These are phyloP conservation scores for Paramecium octaurelia DNA, from an alignment of 73 alveolate species.

Conservation along the genomic window DNA sequence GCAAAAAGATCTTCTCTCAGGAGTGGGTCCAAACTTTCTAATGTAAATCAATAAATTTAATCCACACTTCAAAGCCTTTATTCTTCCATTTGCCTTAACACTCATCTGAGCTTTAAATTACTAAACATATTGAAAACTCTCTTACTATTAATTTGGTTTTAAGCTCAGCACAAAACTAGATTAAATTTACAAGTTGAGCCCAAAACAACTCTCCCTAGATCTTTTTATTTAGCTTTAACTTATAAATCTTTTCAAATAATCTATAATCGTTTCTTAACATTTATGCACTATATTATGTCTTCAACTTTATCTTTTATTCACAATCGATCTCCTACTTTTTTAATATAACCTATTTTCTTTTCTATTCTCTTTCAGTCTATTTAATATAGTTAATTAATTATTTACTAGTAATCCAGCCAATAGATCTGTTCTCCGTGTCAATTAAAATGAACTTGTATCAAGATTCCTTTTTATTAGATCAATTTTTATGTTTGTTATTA, in stretches of 20 bases:
- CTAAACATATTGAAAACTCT: not conserved
- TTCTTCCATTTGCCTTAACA: not conserved
- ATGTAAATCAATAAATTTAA: not conserved
- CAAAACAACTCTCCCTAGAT: not conserved
- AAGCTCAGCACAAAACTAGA: not conserved
- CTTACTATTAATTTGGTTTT: not conserved
- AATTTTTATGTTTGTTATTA: not conserved
- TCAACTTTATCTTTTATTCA: not conserved
- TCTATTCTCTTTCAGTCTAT: not conserved
- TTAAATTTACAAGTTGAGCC: not conserved
- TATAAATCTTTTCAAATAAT: not conserved
- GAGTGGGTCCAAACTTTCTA: not conserved
- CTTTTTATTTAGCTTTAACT: not conserved
- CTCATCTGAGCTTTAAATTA: not conserved
- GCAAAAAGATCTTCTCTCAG: not conserved
- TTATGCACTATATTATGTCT: not conserved
- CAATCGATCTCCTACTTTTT: not conserved
- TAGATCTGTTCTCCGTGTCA: not conserved
- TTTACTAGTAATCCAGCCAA: not conserved
- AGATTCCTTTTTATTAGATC: not conserved
- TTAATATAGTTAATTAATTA: not conserved
- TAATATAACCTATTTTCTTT: not conserved
- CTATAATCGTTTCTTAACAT: not conserved
- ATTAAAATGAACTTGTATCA: not conserved
- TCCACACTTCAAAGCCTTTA: not conserved